Evolutionary conservation across 2,329 filamentous ascomycete species (phyloP).

Genomic region (Chaetothyriales sp.): DNA sequence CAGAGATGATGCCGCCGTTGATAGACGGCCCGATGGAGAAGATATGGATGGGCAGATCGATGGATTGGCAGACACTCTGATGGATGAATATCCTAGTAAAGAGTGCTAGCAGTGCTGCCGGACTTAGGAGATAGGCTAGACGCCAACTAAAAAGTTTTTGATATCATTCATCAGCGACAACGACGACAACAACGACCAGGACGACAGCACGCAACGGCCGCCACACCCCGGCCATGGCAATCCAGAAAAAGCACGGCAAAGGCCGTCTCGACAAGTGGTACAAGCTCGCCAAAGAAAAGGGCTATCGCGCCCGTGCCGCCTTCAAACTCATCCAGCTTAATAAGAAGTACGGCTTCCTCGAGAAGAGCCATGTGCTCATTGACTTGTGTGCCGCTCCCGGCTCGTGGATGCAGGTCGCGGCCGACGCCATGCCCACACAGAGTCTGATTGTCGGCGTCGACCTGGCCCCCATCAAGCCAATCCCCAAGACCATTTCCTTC

Average conservation of each 20-base stretch:
- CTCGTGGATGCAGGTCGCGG: slow-evolving; percentile 94
- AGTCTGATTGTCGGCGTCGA: slow-evolving; percentile 91
- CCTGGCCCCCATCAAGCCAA: slow-evolving; percentile 86
- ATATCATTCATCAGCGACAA: background rate
- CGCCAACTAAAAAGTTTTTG: background rate
- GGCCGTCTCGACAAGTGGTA: slow-evolving; percentile 72
- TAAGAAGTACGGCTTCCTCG: slow-evolving; percentile 96
- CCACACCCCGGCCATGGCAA: slow-evolving; percentile 53
- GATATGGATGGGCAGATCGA: no score
- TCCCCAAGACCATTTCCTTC: slow-evolving; percentile 86
- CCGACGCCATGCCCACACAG: slow-evolving; percentile 82
- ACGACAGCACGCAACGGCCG: background rate
- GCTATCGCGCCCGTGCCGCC: slow-evolving; percentile 85
- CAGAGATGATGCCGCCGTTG: background rate
- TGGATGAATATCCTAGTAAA: no score
- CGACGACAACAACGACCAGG: background rate
- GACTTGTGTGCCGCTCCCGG: slow-evolving; percentile 97
- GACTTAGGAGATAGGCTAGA: no score
- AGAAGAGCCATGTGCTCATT: slow-evolving; percentile 88
- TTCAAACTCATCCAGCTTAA: slow-evolving; percentile 98
- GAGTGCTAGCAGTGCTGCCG: no score
- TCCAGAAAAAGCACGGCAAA: slow-evolving; percentile 68
- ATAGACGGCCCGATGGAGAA: background rate
- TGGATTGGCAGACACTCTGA: no score
- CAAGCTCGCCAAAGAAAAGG: slow-evolving; percentile 95